A percentile compares a stretch with the other conserved stretches of the same genome.
phyloP scores from a whole-genome alignment of 768 basidiomycete species.

The Chalciporus pseudorubinellus region DNA sequence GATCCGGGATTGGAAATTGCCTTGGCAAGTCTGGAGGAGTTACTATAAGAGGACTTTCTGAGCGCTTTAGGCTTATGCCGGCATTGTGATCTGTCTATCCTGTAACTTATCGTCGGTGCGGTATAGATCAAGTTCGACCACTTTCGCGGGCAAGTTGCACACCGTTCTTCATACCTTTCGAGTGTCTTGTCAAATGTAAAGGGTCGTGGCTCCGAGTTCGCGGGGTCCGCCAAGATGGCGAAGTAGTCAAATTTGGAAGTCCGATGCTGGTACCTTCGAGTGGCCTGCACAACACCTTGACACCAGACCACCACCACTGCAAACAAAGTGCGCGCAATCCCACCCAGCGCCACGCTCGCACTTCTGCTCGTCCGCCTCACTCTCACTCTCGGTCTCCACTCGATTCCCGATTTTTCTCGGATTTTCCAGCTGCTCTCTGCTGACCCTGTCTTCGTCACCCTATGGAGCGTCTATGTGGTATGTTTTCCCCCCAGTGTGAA shows the following conservation, averaged over 20 bases:
- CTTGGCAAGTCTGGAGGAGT: slow-evolving; percentile 66
- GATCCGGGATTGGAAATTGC: slow-evolving; percentile 70
- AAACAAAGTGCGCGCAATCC: slow-evolving; percentile 27
- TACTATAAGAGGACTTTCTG: slow-evolving; percentile 43
- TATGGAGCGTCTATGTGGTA: slow-evolving; percentile 71
- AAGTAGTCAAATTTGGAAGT: slow-evolving; percentile 35
- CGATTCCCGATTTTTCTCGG: slow-evolving; percentile 3
- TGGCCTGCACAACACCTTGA: slow-evolving; percentile 32
- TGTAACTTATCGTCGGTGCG: slow-evolving; percentile 5
- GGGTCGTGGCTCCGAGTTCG: slow-evolving; percentile 25
- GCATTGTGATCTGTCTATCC: slow-evolving; percentile 23
- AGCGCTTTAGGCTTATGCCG: slow-evolving; percentile 27
- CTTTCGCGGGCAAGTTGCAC: not conserved
- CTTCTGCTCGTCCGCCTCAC: not conserved
- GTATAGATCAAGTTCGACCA: not conserved
- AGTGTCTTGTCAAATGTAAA: not conserved
- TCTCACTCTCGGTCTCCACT: not conserved
- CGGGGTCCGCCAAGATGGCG: slow-evolving; percentile 29
- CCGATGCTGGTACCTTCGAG: slow-evolving; percentile 33
- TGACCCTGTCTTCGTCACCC: slow-evolving; percentile 4
- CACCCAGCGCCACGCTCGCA: slow-evolving; percentile 1
- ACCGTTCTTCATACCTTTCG: not conserved
- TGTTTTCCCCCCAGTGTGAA: slow-evolving; percentile 28
- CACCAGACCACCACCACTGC: slow-evolving; percentile 33
- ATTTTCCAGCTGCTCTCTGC: not conserved